These are phyloP conservation scores for Backusella luteola DNA, from an alignment of 192 early-diverging fungal genomes.

Conservation along the genomic window DNA sequence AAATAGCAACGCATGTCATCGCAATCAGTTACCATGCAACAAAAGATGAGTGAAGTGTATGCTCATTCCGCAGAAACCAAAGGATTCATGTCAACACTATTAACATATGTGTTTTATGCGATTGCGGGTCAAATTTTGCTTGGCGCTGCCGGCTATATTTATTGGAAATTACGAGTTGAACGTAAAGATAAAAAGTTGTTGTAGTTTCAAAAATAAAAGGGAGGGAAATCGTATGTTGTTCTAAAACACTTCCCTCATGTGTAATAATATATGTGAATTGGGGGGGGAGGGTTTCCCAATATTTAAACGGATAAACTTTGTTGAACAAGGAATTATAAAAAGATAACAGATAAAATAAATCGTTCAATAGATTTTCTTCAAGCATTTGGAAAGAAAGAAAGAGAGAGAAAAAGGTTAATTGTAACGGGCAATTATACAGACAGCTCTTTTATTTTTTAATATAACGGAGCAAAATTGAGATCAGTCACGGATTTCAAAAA, in stretches of 20 bases:
- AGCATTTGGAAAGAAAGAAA: too few relatives aligned
- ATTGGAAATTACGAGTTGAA: constrained; percentile 35
- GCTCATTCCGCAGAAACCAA: constrained; percentile 19
- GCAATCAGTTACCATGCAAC: constrained; percentile 16
- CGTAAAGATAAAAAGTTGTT: constrained; percentile 34
- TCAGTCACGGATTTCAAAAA: background rate
- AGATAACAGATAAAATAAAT: background rate
- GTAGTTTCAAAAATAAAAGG: background rate
- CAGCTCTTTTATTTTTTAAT: background rate
- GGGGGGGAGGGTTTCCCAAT: too few relatives aligned
- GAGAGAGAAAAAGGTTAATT: background rate
- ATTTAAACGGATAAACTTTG: background rate
- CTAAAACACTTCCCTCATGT: background rate
- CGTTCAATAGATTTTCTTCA: too few relatives aligned
- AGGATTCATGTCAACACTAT: constrained; percentile 20
- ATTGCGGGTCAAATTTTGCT: constrained; percentile 15
- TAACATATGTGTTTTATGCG: constrained; percentile 25
- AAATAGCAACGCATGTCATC: constrained; percentile 3
- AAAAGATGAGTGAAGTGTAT: constrained; percentile 17
- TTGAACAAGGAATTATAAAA: background rate
- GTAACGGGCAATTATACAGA: background rate
- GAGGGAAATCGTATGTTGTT: background rate
- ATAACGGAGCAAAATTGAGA: background rate
- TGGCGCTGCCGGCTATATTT: constrained; percentile 21
- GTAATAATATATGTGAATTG: background rate